A percentile compares a stretch with the other conserved stretches of the same genome.
These are phyloP conservation scores for Monilinia laxa DNA, from an alignment of 2,329 filamentous ascomycete species.

Conservation along the genomic window DNA sequence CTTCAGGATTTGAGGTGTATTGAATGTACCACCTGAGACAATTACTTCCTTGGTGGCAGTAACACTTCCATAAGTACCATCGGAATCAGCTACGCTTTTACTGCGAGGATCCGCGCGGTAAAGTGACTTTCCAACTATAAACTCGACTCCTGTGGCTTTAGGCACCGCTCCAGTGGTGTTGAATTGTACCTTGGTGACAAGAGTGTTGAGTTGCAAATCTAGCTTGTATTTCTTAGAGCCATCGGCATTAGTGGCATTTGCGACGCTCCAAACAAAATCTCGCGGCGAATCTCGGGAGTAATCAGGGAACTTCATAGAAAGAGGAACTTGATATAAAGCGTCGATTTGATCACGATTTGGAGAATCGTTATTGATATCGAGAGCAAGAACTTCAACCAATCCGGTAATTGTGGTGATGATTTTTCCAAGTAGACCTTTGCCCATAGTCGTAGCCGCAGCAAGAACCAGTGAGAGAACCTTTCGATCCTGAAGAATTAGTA, in stretches of 20 bases:
- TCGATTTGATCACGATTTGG: constrained; percentile 28
- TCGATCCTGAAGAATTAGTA: constrained; percentile 28
- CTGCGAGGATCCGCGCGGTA: constrained; percentile 26
- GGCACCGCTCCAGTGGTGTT: constrained; percentile 37
- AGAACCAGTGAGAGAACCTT: constrained; percentile 18
- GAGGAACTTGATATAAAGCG: constrained; percentile 33
- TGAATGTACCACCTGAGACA: constrained; percentile 47
- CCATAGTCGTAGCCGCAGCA: constrained; percentile 8
- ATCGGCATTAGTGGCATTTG: constrained; percentile 30
- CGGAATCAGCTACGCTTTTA: background rate
- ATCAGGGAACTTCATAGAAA: constrained; percentile 27
- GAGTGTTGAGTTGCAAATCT: constrained; percentile 29
- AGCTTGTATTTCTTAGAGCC: constrained; percentile 31
- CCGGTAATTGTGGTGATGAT: background rate
- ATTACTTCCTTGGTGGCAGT: constrained; percentile 45
- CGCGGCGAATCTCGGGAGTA: constrained; percentile 30
- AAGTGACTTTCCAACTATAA: constrained; percentile 43
- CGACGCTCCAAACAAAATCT: constrained; percentile 27
- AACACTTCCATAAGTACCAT: constrained; percentile 27
- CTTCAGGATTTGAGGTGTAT: constrained; percentile 49
- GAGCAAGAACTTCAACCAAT: constrained; percentile 7
- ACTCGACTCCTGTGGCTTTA: constrained; percentile 46
- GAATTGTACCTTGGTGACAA: constrained; percentile 47
- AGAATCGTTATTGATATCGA: constrained; percentile 18
- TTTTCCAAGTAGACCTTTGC: background rate